Conservation (phyloP, 2,329 filamentous ascomycete species). For the Bimuria novae-zelandiae region DNA sequence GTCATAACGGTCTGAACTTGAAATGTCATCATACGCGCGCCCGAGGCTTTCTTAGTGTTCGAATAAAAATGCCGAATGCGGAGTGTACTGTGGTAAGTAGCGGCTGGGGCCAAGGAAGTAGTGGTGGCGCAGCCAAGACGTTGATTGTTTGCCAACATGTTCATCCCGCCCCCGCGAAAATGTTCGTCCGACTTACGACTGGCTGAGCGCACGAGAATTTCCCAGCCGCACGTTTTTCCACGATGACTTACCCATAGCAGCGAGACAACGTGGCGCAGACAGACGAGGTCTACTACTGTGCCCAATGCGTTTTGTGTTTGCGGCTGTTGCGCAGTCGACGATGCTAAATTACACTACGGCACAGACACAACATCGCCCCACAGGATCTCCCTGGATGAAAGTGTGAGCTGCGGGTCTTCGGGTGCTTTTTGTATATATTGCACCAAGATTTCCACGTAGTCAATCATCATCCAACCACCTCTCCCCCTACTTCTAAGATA, state of each 20-base stretch:
- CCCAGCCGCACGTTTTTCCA: background rate
- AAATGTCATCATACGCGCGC: no score
- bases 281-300: background rate
- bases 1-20: no score
- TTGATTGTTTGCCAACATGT: background rate
- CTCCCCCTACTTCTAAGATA: background rate
- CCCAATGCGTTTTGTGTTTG: background rate
- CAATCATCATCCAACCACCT: background rate
- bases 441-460: background rate
- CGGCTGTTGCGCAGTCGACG: background rate
- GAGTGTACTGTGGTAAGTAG: background rate
- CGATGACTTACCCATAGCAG: background rate
- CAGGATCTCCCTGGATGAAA: background rate
- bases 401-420: background rate
- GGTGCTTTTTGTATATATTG: background rate
- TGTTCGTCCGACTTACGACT: background rate
- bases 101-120: background rate
- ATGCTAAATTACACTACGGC: background rate
- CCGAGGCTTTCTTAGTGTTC: no score
- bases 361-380: conserved; percentile 2
- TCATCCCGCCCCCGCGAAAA: background rate
- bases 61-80: no score
- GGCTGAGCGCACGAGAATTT: background rate
- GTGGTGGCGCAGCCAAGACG: background rate
- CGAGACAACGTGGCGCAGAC: background rate